Evolutionary conservation across 805 yeast genomes (phyloP).

Genomic region (Millerago galiae): DNA sequence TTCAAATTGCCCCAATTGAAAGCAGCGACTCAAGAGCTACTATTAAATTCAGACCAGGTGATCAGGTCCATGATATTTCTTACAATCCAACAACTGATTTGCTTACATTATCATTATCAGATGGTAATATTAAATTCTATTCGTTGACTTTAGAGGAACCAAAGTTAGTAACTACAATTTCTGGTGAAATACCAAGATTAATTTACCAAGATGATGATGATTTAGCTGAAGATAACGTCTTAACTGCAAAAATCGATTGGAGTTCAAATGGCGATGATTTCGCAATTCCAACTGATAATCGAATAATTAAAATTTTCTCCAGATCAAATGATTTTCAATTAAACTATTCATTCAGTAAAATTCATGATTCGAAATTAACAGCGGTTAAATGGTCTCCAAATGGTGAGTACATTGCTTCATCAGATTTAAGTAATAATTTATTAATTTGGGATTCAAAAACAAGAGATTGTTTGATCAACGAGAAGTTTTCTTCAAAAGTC

Average conservation of each 20-base stretch:
- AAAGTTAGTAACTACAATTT: slow-evolving; percentile 38
- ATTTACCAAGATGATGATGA: slow-evolving; percentile 36
- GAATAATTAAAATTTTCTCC: slow-evolving; percentile 38
- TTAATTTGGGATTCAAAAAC: slow-evolving; percentile 49
- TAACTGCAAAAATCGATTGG: slow-evolving; percentile 61
- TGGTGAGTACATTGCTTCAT: slow-evolving; percentile 54
- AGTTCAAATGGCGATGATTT: slow-evolving; percentile 61
- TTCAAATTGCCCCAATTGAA: slow-evolving; percentile 40
- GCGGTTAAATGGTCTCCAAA: slow-evolving; percentile 52
- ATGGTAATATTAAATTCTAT: slow-evolving; percentile 52
- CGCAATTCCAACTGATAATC: slow-evolving; percentile 54
- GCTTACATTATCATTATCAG: slow-evolving; percentile 50
- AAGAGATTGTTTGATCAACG: slow-evolving; percentile 28
- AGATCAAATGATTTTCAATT: slow-evolving; percentile 11
- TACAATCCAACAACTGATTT: slow-evolving; percentile 53
- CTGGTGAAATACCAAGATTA: slow-evolving; percentile 32
- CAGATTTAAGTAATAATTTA: slow-evolving; percentile 44
- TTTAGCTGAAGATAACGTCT: slow-evolving; percentile 31
- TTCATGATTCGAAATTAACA: slow-evolving; percentile 22
- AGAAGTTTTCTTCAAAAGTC: slow-evolving; percentile 23
- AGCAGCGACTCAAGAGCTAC: slow-evolving; percentile 17
- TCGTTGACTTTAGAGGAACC: slow-evolving; percentile 49
- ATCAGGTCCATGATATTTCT: slow-evolving; percentile 49
- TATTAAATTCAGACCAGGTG: slow-evolving; percentile 35
- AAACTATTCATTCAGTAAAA: slow-evolving; percentile 19